Percentiles rank a stretch among this genome's conserved stretches.
Evolutionary conservation across 2,329 filamentous ascomycete genomes (phyloP).

Genomic region (Aspergillus persii): DNA sequence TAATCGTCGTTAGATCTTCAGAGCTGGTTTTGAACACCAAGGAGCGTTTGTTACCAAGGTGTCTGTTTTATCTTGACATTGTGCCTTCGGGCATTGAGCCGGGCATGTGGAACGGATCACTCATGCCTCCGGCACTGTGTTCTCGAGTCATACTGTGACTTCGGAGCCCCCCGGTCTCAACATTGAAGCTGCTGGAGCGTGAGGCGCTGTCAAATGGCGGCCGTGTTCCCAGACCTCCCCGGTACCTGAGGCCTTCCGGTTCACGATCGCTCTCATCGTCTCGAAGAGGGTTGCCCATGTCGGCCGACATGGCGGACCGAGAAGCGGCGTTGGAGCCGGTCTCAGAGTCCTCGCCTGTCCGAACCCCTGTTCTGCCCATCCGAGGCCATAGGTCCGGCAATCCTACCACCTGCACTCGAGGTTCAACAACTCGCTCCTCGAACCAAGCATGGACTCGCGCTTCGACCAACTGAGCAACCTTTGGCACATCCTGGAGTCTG

Average conservation of each 20-base stretch:
- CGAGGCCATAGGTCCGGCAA: slow-evolving; percentile 62
- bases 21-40: not conserved
- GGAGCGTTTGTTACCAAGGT: not conserved
- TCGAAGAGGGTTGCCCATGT: slow-evolving; percentile 24
- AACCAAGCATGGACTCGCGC: slow-evolving; percentile 65
- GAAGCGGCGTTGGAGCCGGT: slow-evolving; percentile 33
- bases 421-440: slow-evolving; percentile 64
- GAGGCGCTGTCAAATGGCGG: slow-evolving; percentile 31
- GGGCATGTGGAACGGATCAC: slow-evolving; percentile 40
- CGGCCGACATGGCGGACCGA: slow-evolving; percentile 27
- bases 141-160: slow-evolving; percentile 34
- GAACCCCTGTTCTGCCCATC: slow-evolving; percentile 49
- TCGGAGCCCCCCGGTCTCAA: slow-evolving; percentile 30
- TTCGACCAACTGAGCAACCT: slow-evolving; percentile 65
- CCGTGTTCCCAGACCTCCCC: slow-evolving; percentile 26
- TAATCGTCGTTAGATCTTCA: not conserved
- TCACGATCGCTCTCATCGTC: slow-evolving; percentile 23
- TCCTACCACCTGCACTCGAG: slow-evolving; percentile 63
- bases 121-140: slow-evolving; percentile 26
- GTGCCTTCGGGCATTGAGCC: slow-evolving; percentile 35
- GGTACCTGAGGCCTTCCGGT: slow-evolving; percentile 35
- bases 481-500: slow-evolving; percentile 64
- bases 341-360: slow-evolving; percentile 43
- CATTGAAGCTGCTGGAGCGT: slow-evolving; percentile 35
- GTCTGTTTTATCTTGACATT: slow-evolving; percentile 17